Base-by-base conservation (phyloP, 805 yeast species). In the Yamadazyma philogaea region DNA sequence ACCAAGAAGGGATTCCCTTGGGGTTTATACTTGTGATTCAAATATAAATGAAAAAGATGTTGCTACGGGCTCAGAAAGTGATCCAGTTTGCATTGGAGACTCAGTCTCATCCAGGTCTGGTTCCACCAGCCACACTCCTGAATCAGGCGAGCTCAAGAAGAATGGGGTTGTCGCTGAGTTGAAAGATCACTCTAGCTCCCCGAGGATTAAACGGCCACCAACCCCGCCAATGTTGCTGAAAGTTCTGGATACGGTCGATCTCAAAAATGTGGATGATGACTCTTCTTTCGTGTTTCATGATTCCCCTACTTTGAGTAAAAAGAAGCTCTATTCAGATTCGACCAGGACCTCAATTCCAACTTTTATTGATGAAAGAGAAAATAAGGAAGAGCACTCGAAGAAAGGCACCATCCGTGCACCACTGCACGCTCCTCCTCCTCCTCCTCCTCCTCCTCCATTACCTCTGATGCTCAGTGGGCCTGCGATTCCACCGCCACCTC, bases 401-500 rank as follows among this genome's bases (percentile, higher is more conserved):
- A 24, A 24, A 11, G 28, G 12, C 8, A 11, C 28, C 12, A 5
- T 7, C 5, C 10, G 28, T 24, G 28, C 28, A 5, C 28, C 28
- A 34, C 51, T 53, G 30, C 56, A 56, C 10, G 57, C 55, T 11
- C 48, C 54, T 11, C 55, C 54, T 19, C 46, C 47, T 14, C 49
- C 49, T 1, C 50, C 52, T 24, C 34, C 28, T 16, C 22, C 16
- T 28, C 14, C 24, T 16, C 34, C 16, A 7, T 32, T 22, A 18
- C 40, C 40, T 11, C 34, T 35, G 10, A n/a, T 44, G 19, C 48
- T 44, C 12, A 14, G 16, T 17, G 15, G n/a, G 3, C 10, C 19
- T n/a, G 44, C 45, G 6, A 49, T 54, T 21, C 56, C 60, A n/a
- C 57, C 61, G n/a, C 58, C 60, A 27, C 57, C 57, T 7, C 59